Conservation (phyloP, 2,329 filamentous ascomycete species). For the Epichloe glyceriae region DNA sequence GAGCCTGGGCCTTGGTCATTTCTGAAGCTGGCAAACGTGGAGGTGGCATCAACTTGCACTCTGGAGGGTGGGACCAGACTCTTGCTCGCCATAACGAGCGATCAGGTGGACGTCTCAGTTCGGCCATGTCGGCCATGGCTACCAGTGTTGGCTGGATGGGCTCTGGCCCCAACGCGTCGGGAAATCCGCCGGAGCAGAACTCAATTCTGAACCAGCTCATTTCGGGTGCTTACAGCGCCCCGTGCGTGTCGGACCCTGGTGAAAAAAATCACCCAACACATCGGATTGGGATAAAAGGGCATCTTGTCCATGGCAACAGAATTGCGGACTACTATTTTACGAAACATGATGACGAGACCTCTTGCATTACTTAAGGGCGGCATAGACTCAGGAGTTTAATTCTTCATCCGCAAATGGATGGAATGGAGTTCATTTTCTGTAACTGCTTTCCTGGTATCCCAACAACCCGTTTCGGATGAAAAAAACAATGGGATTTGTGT, state of each 20-base stretch:
- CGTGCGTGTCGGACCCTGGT: conserved; percentile 51
- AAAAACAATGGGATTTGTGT: not conserved
- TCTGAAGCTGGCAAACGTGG: conserved; percentile 83
- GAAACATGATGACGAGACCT: conserved; percentile 21
- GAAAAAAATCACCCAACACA: conserved; percentile 11
- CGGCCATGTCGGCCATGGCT: conserved; percentile 66
- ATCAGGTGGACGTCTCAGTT: conserved; percentile 67
- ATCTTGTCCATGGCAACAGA: conserved; percentile 9
- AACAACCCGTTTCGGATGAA: not conserved
- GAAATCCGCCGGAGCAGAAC: conserved; percentile 28
- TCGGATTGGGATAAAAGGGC: not conserved
- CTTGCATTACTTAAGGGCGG: conserved; percentile 18
- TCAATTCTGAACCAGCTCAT: conserved; percentile 52
- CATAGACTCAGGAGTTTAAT: conserved; percentile 24
- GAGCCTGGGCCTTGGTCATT: conserved; percentile 85
- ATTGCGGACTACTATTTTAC: conserved; percentile 10
- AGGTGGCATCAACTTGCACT: conserved; percentile 78
- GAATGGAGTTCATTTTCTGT: conserved; percentile 17
- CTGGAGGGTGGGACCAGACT: conserved; percentile 84
- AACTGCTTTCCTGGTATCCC: not conserved
- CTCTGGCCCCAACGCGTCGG: conserved; percentile 16
- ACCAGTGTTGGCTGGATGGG: conserved; percentile 69
- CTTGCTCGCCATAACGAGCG: conserved; percentile 78
- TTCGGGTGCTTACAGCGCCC: conserved; percentile 45
- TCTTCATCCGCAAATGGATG: conserved; percentile 16